Evolutionary conservation across 1,284 basidiomycete genomes (phyloP), one percentile per base, ranked within the genome.

Genomic region (Pyrrhoderma lamaoense): DNA sequence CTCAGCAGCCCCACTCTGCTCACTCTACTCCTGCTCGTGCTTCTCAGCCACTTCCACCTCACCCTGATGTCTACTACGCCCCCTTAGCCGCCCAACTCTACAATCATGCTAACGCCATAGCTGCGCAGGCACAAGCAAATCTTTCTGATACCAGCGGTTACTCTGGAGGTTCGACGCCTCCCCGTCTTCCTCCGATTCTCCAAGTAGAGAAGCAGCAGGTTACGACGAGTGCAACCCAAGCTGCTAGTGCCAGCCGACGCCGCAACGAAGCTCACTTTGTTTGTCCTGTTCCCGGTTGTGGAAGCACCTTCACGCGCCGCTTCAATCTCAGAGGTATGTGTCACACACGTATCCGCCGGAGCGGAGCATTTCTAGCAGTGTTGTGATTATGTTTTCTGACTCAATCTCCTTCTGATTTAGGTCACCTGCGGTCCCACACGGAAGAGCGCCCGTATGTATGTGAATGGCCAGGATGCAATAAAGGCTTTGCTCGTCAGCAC

Each of bases 391-490:
- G 37, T 51, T 39, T 53, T 49, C 27, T 40, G 51, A 35, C 47
- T 54, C 53, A 45, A 47, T 40, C 34, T 59, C 55, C 62, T 60
- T 56, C 57, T 46, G 44, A 27, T 51, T 72, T 53, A 82, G 93
- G 94, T 47, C 94, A 97, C 71, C 67, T 97, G 59, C 82, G 93
- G 60, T 95, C 93, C n/a, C 93, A 97, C 66, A 95, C 93, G 22
- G 93, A 95, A 65, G 92, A 96, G 68, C 75, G 92, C 53, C 93
- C 93, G 34, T 97, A 92, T 69, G 81, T 92, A 56, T 97, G 93
- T 66, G 82, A 89, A 54, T 93, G 89, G 79, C 89, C 90, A 2
- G 92, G 90, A 13, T 97, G 93, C 66, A 88, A 87, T 61, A 96
- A 96, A 65, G 85, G 90, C 21, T 96, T 96, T 64, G 93, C 93